Evolutionary conservation across 1,139 yeast genomes (phyloP).

Genomic region (Magnusiomyces paraingens): DNA sequence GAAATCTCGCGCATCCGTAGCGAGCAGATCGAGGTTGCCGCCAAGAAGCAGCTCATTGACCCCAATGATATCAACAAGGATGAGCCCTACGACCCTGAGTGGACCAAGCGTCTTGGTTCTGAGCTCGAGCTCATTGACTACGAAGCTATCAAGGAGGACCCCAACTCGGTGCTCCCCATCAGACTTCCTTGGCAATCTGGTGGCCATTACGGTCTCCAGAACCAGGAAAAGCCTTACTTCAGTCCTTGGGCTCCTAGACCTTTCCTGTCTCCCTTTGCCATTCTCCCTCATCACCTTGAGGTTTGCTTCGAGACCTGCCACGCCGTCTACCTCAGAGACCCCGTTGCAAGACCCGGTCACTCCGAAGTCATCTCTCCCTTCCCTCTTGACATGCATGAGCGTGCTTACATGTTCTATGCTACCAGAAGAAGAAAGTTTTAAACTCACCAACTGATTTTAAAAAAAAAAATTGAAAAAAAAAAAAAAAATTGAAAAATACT

Average conservation of each 20-base stretch:
- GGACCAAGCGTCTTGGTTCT: constrained; percentile 48
- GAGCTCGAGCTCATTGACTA: constrained; percentile 46
- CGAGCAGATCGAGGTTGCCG: constrained; percentile 44
- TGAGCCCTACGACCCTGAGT: constrained; percentile 47
- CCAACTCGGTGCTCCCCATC: constrained; percentile 31
- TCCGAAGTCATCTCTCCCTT: constrained; percentile 94
- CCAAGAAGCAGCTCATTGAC: constrained; percentile 25
- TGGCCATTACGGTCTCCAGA: constrained; percentile 69
- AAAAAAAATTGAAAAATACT: not conserved
- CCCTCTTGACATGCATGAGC: constrained; percentile 75
- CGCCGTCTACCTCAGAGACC: constrained; percentile 91
- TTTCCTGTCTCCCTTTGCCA: constrained; percentile 85
- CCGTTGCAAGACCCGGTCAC: constrained; percentile 95
- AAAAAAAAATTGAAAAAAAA: not conserved
- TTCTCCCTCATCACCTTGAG: constrained; percentile 88
- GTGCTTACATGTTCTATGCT: constrained; percentile 92
- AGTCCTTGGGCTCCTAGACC: constrained; percentile 98
- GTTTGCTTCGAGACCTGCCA: constrained; percentile 87
- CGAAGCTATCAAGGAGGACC: constrained; percentile 52
- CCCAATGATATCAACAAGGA: constrained; percentile 18
- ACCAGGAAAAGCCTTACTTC: constrained; percentile 73
- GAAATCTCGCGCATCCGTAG: constrained; percentile 48
- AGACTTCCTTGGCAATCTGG: constrained; percentile 38
- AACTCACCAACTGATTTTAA: not conserved
- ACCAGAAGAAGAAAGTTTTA: constrained; percentile 41